These are phyloP conservation scores for Harrya chromipes DNA, from an alignment of 768 basidiomycete species.

Conservation along the genomic window DNA sequence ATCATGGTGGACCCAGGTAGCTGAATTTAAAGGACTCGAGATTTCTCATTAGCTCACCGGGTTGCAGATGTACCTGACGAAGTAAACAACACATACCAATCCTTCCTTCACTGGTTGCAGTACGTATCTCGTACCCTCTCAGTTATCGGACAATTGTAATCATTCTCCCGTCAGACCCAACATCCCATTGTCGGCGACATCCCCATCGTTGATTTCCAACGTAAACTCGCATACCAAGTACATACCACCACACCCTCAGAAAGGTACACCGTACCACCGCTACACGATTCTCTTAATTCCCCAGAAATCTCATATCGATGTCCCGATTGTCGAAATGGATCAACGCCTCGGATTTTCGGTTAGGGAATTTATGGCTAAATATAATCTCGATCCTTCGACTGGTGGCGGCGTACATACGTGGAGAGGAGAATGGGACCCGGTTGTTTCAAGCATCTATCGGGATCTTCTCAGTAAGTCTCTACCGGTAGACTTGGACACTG, in stretches of 20 bases:
- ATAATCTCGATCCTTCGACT: conserved; percentile 48
- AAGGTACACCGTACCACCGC: conserved; percentile 87
- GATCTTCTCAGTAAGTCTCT: conserved; percentile 61
- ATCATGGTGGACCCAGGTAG: conserved; percentile 85
- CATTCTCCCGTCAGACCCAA: conserved; percentile 57
- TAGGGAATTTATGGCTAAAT: conserved; percentile 55
- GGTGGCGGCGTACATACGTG: conserved; percentile 85
- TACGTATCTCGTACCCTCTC: conserved; percentile 33
- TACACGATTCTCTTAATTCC: conserved; percentile 76
- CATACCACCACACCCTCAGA: conserved; percentile 89
- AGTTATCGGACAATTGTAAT: neutral
- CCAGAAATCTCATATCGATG: conserved; percentile 50
- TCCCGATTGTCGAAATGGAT: conserved; percentile 44
- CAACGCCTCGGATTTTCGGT: conserved; percentile 63
- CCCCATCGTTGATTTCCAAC: conserved; percentile 37
- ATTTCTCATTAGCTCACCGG: conserved; percentile 6
- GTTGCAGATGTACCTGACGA: conserved; percentile 80
- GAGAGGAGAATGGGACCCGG: conserved; percentile 70
- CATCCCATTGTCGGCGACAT: conserved; percentile 67
- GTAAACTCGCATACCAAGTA: conserved; percentile 65
- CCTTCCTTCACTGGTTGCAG: conserved; percentile 86
- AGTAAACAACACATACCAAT: conserved; percentile 57
- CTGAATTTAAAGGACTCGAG: conserved; percentile 26
- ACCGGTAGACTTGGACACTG: neutral
- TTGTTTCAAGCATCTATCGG: conserved; percentile 62